Evolutionary conservation across 2,329 filamentous ascomycete species (phyloP).

Genomic region (Curvularia hawaiiensis): DNA sequence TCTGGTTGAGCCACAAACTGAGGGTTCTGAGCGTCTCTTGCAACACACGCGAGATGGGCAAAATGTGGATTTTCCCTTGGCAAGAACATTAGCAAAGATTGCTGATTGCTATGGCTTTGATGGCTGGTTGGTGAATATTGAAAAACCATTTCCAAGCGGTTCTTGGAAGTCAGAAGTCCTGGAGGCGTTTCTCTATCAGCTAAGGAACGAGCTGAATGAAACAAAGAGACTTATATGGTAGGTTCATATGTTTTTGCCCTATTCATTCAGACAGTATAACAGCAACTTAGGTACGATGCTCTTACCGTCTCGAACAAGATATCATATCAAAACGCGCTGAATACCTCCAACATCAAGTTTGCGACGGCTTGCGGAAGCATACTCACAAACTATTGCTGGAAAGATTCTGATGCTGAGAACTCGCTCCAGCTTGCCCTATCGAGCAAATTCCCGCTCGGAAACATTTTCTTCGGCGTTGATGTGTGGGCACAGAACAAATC

Average conservation of each 20-base stretch:
- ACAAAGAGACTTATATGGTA: slow-evolving; percentile 49
- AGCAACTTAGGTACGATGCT: slow-evolving; percentile 52
- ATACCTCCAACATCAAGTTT: slow-evolving; percentile 46
- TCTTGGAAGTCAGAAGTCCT: slow-evolving; percentile 41
- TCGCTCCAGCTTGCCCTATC: slow-evolving; percentile 35
- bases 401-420: slow-evolving; percentile 27
- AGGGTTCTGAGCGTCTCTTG: slow-evolving; percentile 40
- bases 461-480: slow-evolving; percentile 53
- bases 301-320: slow-evolving; percentile 51
- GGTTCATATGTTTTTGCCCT: slow-evolving; percentile 14
- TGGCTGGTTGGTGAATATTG: slow-evolving; percentile 56
- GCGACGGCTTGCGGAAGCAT: slow-evolving; percentile 46
- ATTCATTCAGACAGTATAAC: neutral
- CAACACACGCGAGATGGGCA: slow-evolving; percentile 13
- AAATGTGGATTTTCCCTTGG: slow-evolving; percentile 41
- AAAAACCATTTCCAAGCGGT: slow-evolving; percentile 48
- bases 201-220: slow-evolving; percentile 40
- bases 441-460: slow-evolving; percentile 26
- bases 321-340: slow-evolving; percentile 53
- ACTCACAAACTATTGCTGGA: slow-evolving; percentile 56
- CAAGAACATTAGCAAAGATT: slow-evolving; percentile 47
- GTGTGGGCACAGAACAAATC: slow-evolving; percentile 53
- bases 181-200: slow-evolving; percentile 46
- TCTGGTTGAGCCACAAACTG: slow-evolving; percentile 50
- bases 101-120: slow-evolving; percentile 53